Evolutionary conservation across 805 yeast species (phyloP).

Genomic region (Suhomyces xylopsoci): DNA sequence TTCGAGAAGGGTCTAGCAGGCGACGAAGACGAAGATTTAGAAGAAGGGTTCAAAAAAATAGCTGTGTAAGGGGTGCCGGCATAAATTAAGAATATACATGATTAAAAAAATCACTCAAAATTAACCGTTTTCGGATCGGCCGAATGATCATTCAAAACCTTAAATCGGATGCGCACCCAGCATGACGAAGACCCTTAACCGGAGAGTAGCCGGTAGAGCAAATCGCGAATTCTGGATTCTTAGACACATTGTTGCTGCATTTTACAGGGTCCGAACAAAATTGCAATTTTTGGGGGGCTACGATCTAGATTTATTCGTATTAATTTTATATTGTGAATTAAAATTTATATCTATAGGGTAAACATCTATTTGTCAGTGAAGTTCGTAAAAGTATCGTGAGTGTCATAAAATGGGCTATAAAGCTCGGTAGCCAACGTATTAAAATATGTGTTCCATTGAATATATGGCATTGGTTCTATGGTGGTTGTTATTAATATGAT

Average conservation of each 20-base stretch:
- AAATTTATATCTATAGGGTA: neutral
- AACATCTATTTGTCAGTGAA: neutral
- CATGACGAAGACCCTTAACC: neutral
- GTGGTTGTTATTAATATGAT: slow-evolving; percentile 13
- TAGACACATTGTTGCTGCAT: neutral
- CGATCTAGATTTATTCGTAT: neutral
- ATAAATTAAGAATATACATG: neutral
- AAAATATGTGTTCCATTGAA: slow-evolving; percentile 39
- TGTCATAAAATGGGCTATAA: neutral
- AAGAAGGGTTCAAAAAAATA: slow-evolving; percentile 10
- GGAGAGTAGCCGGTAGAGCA: neutral
- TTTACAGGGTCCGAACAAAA: neutral
- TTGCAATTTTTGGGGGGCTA: neutral
- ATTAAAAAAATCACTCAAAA: neutral
- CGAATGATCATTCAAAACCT: neutral
- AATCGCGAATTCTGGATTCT: neutral
- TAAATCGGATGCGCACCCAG: neutral
- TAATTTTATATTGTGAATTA: neutral
- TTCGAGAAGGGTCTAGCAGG: slow-evolving; percentile 87
- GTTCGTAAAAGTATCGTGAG: neutral
- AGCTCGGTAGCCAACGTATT: slow-evolving; percentile 2
- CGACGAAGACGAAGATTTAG: slow-evolving; percentile 39
- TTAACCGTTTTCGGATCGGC: neutral
- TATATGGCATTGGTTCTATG: slow-evolving; percentile 32
- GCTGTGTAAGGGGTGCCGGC: slow-evolving; percentile 7